Evolutionary conservation across 345 rosid genomes (phyloP).

Genomic region (Aethionema arabicum): DNA sequence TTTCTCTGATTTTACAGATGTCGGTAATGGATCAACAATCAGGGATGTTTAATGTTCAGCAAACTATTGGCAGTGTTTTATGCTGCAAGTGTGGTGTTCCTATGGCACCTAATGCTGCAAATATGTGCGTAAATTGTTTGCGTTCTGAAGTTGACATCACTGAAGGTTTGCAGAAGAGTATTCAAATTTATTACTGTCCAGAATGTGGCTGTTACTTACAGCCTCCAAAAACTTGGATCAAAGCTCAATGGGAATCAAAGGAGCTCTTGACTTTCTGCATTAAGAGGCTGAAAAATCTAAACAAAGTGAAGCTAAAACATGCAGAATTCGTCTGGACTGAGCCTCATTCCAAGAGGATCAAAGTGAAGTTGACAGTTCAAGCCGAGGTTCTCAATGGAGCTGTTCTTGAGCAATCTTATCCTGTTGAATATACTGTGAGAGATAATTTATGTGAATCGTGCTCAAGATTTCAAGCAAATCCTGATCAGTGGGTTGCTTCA

Average conservation of each 20-base stretch:
- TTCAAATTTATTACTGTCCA: conserved; percentile 45
- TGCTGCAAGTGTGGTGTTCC: conserved; percentile 64
- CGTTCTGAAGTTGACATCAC: conserved; percentile 64
- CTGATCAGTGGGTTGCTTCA: conserved; percentile 61
- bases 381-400: conserved; percentile 60
- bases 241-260: conserved; percentile 51
- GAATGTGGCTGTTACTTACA: conserved; percentile 53
- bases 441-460: conserved; percentile 57
- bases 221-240: conserved; percentile 50
- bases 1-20: too few species aligned
- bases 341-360: conserved; percentile 64
- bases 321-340: conserved; percentile 61
- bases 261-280: conserved; percentile 50
- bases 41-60: conserved; percentile 55
- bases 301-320: conserved; percentile 41
- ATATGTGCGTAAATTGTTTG: conserved; percentile 62
- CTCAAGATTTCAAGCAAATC: conserved; percentile 54
- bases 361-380: conserved; percentile 51
- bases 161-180: conserved; percentile 58
- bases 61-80: conserved; percentile 49
- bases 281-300: conserved; percentile 39
- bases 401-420: conserved; percentile 50
- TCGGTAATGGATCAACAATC: conserved; percentile 45
- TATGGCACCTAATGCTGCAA: conserved; percentile 57
- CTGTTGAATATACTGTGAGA: conserved; percentile 52